Evolutionary conservation across 805 yeast species (phyloP), one percentile per base, ranked within the genome.

Genomic region (Myxozyma monticola): DNA sequence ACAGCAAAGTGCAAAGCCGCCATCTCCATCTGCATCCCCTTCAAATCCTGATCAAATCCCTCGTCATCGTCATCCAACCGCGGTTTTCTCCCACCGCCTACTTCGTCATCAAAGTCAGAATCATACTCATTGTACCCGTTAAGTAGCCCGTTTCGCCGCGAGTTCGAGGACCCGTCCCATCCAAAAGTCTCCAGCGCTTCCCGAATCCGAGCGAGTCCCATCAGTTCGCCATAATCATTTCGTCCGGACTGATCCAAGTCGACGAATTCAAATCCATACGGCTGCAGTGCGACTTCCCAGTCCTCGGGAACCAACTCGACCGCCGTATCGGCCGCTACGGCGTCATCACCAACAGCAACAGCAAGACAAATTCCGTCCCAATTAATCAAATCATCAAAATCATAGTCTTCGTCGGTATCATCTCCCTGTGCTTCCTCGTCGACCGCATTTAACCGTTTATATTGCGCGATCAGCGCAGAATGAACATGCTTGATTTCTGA

Each of bases 401-500:
- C 65, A 9, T 41, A 34, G 41, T 55, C 18, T 67, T 70, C 28
- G 8, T 42, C 42, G 2, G 31, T 18, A 10, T 21, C 30, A 42
- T 42, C 14, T 67, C 68, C 21, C 48, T 9, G 62, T 9, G 51
- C 49, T 9, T 68, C 69, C 15, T 61, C 57, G 60, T 63, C 60
- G 21, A 31, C 48, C 38, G 18, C 35, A 21, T 24, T 42, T 9
- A 14, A 26, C 30, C 39, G 38, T 15, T 47, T 34, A 33, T 37
- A 37, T 17, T 49, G 51, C 39, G 33, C 28, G 8, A 36, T 26
- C 17, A 45, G 20, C 21, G 44, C 31, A 1, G 48, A 53, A 9
- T 57, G 49, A 33, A 65, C 30, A 0, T 35, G 44, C 38, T 41
- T 44, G 22, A 60, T 28, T 21, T 58, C 55, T 12, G 24, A 17